Percentiles rank a stretch among this genome's conserved stretches.
Conservation (phyloP, 2,329 filamentous ascomycete species). For the Xylariaceae sp. region DNA sequence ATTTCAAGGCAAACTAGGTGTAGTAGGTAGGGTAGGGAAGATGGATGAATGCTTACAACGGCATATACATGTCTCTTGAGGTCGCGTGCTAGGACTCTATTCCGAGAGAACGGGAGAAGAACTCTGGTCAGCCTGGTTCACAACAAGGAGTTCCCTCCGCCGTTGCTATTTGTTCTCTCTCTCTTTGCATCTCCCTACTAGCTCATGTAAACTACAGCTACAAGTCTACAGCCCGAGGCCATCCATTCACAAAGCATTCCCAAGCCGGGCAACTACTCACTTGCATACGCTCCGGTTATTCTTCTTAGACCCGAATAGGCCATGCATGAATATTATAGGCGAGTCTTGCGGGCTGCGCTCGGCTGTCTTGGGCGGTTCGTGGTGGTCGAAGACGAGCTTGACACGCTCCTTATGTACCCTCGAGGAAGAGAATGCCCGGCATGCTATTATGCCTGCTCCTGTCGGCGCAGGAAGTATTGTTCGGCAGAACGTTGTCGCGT, state of each 20-base stretch:
- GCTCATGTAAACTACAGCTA: too few species aligned
- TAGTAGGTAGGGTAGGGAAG: too few species aligned
- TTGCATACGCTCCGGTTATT: constrained; percentile 95
- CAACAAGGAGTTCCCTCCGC: too few species aligned
- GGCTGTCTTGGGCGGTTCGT: constrained; percentile 51
- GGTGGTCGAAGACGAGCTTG: constrained; percentile 60
- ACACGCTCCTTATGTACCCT: constrained; percentile 14
- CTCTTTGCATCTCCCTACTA: too few species aligned
- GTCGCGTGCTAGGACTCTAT: constrained; percentile 74
- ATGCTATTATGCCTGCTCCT: constrained; percentile 14
- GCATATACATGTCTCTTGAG: constrained; percentile 78
- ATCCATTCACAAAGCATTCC: background rate
- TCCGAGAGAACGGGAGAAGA: background rate
- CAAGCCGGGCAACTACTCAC: constrained; percentile 49
- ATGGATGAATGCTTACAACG: constrained; percentile 66
- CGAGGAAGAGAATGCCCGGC: constrained; percentile 5
- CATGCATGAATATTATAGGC: constrained; percentile 86
- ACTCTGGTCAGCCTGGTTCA: too few species aligned
- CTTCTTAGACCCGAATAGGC: constrained; percentile 90
- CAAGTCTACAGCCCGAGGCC: too few species aligned
- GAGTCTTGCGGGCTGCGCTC: constrained; percentile 38
- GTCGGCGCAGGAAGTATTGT: constrained; percentile 6
- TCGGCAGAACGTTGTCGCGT: background rate
- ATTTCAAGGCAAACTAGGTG: too few species aligned
- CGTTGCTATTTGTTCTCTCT: background rate